Base-by-base conservation (phyloP, 306 rosid genomes). In the Senna siamea region DNA sequence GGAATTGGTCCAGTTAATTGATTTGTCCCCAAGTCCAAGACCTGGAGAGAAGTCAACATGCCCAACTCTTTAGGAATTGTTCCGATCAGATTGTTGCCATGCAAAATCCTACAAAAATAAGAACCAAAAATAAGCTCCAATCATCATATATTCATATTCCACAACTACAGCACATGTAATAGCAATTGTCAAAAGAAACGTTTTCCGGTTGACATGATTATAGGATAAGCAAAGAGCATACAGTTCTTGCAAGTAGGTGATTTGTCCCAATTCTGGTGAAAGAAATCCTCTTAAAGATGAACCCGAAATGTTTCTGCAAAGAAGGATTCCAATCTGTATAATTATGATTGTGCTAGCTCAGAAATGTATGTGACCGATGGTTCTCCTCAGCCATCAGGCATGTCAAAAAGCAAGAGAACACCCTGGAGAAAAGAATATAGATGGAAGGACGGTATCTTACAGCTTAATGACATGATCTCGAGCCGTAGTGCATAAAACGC, bases 11-110 rank as follows among this genome's bases (percentile, higher is more conserved):
- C 99, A 0, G 89, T 62, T 70, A 95, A 84, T 68, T 69, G 93
- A 86, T 95, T 95, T 74, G 5, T 67, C 78, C 99, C 99, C 87
- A 95, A 86, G 83, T 92, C 98, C 85, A 95, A 85, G 80, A 86
- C 84, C 80, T 40, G 76, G 70, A 95, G 96, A 68, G 77, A 62
- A 50, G 81, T 87, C 77, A 95, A 87, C 83, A 65, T 43, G 68
- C 92, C 86, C 70, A 92, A 79, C 46, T 92, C 99, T 83, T 80
- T 87, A 2, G 99, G 99, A 70, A 95, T 78, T 56, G 59, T 78
- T 50, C 99, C 99, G 47, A 95, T 82, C 61, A 95, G 82, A 76
- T 84, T 88, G 80, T 95, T 95, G 48, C 85, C 93, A 28, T 80
- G 87, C 89, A 95, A 76, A 81, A 79, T 75, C 81, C 99, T 95